These are phyloP conservation scores for Dendrocalamus sinicus DNA, from an alignment of 176 grass and related monocot species.

Conservation along the genomic window DNA sequence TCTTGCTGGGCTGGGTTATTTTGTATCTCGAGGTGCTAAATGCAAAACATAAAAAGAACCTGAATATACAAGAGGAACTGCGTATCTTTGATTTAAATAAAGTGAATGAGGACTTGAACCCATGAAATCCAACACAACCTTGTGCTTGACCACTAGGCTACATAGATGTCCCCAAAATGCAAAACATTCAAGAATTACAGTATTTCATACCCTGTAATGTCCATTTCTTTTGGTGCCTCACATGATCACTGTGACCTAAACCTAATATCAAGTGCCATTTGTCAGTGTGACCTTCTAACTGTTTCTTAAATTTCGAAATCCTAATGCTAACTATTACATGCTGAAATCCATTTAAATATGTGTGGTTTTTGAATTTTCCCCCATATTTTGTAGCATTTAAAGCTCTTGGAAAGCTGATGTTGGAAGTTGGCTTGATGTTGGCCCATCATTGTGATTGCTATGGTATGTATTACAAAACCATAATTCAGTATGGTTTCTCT, in stretches of 20 bases:
- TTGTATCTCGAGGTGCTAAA: neutral
- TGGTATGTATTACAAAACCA: slow-evolving; percentile 50
- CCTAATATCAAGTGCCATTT: neutral
- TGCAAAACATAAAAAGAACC: neutral
- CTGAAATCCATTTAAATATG: neutral
- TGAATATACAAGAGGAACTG: too few relatives aligned
- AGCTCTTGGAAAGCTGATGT: slow-evolving; percentile 82
- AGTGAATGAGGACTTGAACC: too few relatives aligned
- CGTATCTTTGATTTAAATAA: too few relatives aligned
- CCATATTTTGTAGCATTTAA: slow-evolving; percentile 66
- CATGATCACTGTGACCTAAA: neutral
- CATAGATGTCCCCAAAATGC: neutral
- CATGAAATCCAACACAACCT: too few relatives aligned
- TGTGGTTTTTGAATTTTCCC: neutral
- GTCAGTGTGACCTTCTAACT: neutral
- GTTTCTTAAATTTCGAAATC: neutral
- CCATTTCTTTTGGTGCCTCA: neutral
- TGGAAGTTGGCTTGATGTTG: slow-evolving; percentile 91
- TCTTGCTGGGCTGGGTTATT: neutral
- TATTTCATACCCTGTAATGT: too few relatives aligned
- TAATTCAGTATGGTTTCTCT: neutral
- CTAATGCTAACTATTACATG: neutral
- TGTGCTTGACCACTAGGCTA: too few relatives aligned
- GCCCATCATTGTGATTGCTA: slow-evolving; percentile 91
- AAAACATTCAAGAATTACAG: neutral